Evolutionary conservation across 2,329 filamentous ascomycete species (phyloP), one percentile per base, ranked within the genome.

Genomic region (Fusarium tjaetaba): DNA sequence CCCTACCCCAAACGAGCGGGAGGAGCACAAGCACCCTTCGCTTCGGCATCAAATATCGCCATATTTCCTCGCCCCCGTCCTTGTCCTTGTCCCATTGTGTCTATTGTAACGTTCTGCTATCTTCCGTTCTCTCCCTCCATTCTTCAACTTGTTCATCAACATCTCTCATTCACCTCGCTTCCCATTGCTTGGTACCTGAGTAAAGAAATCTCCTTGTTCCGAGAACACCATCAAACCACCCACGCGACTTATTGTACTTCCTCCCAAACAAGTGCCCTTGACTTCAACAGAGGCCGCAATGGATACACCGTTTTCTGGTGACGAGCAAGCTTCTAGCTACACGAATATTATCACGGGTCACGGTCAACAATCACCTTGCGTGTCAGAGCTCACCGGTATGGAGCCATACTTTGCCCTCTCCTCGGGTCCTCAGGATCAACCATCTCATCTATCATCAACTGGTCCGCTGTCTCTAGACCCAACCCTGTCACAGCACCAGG

Each of bases 261-360:
- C 68, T 58, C 49, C 52, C 60, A 63, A 71, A 61, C 58, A 60
- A 61, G 45, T 52, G 56, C 55, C 56, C 56, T 67, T 75, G 52
- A 53, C 73, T 68, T 67, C 63, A 68, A 55, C 61, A 55, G 52
- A 65, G 48, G 41, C 51, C 55, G 65, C 55, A 56, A 81, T 80
- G 79, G 78, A 78, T 74, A 70, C 77, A 76, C 73, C 74, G 57
- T 78, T 76, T 72, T 70, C 78, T 76, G 69, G 78, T 51, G 74
- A 70, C 63, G 77, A 73, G 58, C 75, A 76, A 74, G 64, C 76
- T 64, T 70, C 73, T 68, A 80, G 79, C 79, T 81, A 81, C 79
- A 81, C 80, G 73, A 80, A 73, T 65, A 42, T 71, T 61, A 70
- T 75, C 67, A 65, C 75, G 66, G 75, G 71, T 69, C 66, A 75